These are phyloP conservation scores for Sonneratia caseolaris DNA, from an alignment of 345 rosid genomes.

Conservation along the genomic window DNA sequence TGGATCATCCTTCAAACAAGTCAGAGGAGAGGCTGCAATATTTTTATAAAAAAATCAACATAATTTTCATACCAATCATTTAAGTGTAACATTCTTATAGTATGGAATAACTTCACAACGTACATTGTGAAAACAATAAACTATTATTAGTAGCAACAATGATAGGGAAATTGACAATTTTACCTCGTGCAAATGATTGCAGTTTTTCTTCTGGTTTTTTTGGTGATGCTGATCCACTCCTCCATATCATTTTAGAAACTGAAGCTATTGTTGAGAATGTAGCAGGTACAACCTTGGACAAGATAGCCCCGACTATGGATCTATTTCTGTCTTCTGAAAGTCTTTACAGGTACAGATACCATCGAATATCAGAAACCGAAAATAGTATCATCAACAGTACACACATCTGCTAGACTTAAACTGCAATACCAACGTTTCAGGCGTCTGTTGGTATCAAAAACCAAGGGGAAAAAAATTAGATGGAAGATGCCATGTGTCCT, in stretches of 20 bases:
- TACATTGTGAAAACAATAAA: neutral
- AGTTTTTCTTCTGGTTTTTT: conserved; percentile 57
- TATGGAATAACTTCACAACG: neutral
- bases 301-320: conserved; percentile 82
- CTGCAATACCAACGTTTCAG: neutral
- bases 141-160: neutral
- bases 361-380: conserved; percentile 7
- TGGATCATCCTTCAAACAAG: conserved; percentile 91
- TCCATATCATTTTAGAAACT: conserved; percentile 84
- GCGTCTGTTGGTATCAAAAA: neutral
- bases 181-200: conserved; percentile 87
- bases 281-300: conserved; percentile 91
- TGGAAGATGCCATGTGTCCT: neutral
- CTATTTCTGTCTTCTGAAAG: conserved; percentile 85
- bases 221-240: conserved; percentile 49
- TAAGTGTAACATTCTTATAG: neutral
- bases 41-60: neutral
- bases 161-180: conserved; percentile 7
- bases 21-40: conserved; percentile 75
- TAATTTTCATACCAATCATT: neutral
- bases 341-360: conserved; percentile 27
- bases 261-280: conserved; percentile 89
- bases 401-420: neutral
- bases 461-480: neutral
- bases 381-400: neutral